Evolutionary conservation across 164 flowering plant species (phyloP).

Genomic region (Aristolochia californica): DNA sequence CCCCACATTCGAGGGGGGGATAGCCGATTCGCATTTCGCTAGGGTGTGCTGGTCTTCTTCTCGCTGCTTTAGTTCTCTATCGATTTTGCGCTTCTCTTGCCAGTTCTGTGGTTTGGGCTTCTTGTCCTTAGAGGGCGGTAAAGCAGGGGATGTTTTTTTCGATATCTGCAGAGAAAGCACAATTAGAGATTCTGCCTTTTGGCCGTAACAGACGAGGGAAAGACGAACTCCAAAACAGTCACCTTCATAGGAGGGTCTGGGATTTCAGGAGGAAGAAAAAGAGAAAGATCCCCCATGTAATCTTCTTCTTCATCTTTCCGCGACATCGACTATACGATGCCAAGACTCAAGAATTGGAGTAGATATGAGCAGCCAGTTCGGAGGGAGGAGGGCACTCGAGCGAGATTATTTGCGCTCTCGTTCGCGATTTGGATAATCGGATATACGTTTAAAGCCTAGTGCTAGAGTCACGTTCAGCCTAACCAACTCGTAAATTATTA

Average conservation of each 20-base stretch:
- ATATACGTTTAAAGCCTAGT: too few relatives aligned
- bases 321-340: too few relatives aligned
- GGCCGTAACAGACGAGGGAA: not conserved
- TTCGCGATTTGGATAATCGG: too few relatives aligned
- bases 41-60: constrained; percentile 74
- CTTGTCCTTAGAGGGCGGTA: constrained; percentile 26
- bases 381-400: too few relatives aligned
- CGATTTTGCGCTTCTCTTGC: constrained; percentile 54
- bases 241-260: constrained; percentile 25
- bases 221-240: constrained; percentile 4
- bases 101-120: constrained; percentile 34
- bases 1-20: constrained; percentile 79
- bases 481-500: too few relatives aligned
- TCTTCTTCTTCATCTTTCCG: constrained; percentile 45
- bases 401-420: too few relatives aligned
- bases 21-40: constrained; percentile 48
- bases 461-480: too few relatives aligned
- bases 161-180: constrained; percentile 17
- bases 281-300: constrained; percentile 86
- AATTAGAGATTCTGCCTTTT: constrained; percentile 1
- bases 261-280: constrained; percentile 47
- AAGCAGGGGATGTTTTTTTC: constrained; percentile 6
- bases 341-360: too few relatives aligned
- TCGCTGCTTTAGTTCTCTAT: constrained; percentile 47
- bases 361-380: too few relatives aligned